Base-by-base conservation (phyloP, 129 eudicot species). In the Helianthus tuberosus region DNA sequence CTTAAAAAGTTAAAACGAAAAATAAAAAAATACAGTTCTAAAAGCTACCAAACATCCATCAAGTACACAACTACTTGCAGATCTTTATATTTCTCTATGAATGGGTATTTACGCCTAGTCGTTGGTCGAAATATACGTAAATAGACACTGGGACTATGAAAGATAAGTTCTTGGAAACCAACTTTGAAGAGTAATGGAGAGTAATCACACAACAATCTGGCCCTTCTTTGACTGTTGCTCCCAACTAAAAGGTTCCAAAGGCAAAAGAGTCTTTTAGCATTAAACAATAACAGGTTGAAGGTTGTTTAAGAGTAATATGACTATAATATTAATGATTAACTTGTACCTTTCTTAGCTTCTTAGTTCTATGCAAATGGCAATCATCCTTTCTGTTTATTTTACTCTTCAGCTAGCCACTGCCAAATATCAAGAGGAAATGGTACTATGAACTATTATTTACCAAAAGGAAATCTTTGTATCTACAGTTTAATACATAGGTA, bases 351-450 rank as follows among this genome's bases (percentile, higher is more conserved):
- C 96, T 79, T 49, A 94, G 91, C 23, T 20, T 20, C 23, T 20
- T 20, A n/a, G n/a, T 83, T 94, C 96, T 62, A 96, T 90, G 86
- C 98, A 94, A 73, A 94, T 94, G 76, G 98, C 97, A 75, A 94
- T 90, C 98, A 94, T 94, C 60, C 98, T 77, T 82, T 90, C 98
- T 3, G 98, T 90, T 82, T 94, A 96, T 86, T 94, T 94, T 47
- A 94, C 98, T 78, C 96, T 90, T 96, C 97, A 94, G 88, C 98
- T 94, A 83, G 98, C 97, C 79, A 94, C 98, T 90, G 85, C 64
- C 67, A 76, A 59, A 70, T 53, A 73, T n/a, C 29, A 15, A 13
- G 11, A 55, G 14, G 39, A 32, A 27, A 44, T 41, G 8, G 44
- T 59, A 27, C 46, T 72, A 54, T 36, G 7, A 23, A 15, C 61